Percentiles rank a stretch among this genome's conserved stretches.
phyloP scores from a whole-genome alignment of 2,329 filamentous ascomycete genomes.

The Ophiocordyceps sinensis region DNA sequence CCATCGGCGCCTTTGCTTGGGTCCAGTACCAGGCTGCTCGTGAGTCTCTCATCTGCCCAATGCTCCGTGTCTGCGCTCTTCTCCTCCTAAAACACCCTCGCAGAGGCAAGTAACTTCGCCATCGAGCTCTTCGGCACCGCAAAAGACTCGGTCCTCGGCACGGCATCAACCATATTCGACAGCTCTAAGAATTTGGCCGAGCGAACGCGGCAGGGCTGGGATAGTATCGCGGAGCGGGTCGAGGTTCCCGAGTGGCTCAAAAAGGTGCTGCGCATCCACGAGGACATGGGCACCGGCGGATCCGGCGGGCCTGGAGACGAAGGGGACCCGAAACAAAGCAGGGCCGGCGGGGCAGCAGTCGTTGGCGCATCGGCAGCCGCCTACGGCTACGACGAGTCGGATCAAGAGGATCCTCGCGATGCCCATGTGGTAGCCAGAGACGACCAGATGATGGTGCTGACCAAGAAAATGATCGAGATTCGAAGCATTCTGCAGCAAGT shows the following conservation, averaged over 20 bases:
- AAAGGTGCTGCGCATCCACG: conserved; percentile 49
- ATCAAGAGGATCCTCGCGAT: conserved; percentile 47
- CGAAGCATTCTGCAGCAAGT: conserved; percentile 80
- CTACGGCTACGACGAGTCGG: conserved; percentile 60
- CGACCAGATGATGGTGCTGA: conserved; percentile 98
- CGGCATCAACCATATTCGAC: conserved; percentile 56
- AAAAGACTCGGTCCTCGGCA: conserved; percentile 53
- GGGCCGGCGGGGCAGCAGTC: conserved; percentile 44
- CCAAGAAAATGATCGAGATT: conserved; percentile 99
- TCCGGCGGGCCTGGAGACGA: conserved; percentile 31
- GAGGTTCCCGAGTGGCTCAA: conserved; percentile 65
- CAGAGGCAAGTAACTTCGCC: conserved; percentile 34
- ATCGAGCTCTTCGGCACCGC: conserved; percentile 59
- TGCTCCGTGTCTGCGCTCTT: not conserved
- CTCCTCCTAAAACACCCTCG: conserved; percentile 10
- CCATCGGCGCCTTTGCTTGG: conserved; percentile 78
- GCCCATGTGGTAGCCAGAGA: conserved; percentile 61
- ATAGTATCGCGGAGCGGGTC: conserved; percentile 65
- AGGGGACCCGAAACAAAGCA: conserved; percentile 43
- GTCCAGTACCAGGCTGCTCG: conserved; percentile 89
- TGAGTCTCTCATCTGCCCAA: conserved; percentile 28
- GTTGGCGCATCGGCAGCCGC: conserved; percentile 61
- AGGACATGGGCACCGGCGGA: conserved; percentile 40
- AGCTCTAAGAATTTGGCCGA: conserved; percentile 61
- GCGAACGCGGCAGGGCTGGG: conserved; percentile 70